Percentiles rank a stretch among this genome's conserved stretches.
These are phyloP conservation scores for Diaporthe citri DNA, from an alignment of 2,329 filamentous ascomycete genomes.

Conservation along the genomic window DNA sequence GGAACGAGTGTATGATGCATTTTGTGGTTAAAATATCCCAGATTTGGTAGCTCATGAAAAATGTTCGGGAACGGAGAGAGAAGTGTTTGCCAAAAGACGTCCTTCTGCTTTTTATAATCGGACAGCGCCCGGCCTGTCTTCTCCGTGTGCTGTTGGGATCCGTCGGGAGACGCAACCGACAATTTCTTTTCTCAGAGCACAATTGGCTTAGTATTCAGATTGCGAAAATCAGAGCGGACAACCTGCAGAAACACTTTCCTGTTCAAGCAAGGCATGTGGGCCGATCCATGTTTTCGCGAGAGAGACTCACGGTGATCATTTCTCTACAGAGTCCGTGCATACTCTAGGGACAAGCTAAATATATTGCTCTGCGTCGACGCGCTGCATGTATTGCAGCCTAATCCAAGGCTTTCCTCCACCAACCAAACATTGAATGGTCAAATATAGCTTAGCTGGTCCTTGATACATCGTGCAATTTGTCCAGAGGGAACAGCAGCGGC, in stretches of 20 bases:
- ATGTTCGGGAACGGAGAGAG: no score
- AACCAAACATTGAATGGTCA: neutral
- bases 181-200: neutral
- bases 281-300: neutral
- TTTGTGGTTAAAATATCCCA: neutral
- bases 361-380: neutral
- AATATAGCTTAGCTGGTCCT: neutral
- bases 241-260: neutral
- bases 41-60: no score
- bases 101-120: neutral
- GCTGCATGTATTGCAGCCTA: neutral
- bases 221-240: neutral
- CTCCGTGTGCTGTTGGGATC: neutral
- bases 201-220: constrained; percentile 3
- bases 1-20: neutral
- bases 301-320: constrained; percentile 2
- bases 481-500: neutral
- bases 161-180: neutral
- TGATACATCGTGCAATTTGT: neutral
- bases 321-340: neutral
- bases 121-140: neutral
- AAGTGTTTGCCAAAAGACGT: neutral
- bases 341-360: neutral
- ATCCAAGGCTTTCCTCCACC: neutral
- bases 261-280: neutral